These are phyloP conservation scores for Globisporangium paddicum DNA, from an alignment of 352 stramenopile genomes.

Conservation along the genomic window DNA sequence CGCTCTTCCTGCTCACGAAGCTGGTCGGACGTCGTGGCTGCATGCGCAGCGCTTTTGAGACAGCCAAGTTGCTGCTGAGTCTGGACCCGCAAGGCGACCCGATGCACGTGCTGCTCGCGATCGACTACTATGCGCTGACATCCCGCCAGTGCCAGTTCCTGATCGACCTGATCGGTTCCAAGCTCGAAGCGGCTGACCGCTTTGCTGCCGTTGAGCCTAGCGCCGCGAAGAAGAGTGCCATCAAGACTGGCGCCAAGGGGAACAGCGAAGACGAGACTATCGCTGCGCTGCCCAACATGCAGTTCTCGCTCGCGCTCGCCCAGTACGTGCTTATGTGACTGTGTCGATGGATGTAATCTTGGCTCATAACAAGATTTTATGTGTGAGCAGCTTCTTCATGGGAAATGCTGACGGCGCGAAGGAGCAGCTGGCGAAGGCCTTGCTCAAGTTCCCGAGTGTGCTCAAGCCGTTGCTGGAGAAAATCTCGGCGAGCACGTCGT, in stretches of 20 bases:
- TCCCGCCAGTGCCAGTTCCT: slow-evolving; percentile 80
- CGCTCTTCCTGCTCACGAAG: slow-evolving; percentile 80
- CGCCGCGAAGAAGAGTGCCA: slow-evolving; percentile 12
- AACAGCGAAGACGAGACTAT: slow-evolving; percentile 17
- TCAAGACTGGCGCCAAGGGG: slow-evolving; percentile 18
- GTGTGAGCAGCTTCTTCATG: slow-evolving; percentile 45
- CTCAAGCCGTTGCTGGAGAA: slow-evolving; percentile 74
- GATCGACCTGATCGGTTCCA: slow-evolving; percentile 52
- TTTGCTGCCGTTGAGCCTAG: slow-evolving; percentile 7
- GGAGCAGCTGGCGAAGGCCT: slow-evolving; percentile 45
- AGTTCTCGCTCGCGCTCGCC: slow-evolving; percentile 72
- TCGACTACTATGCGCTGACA: slow-evolving; percentile 83
- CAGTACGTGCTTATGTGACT: slow-evolving; percentile 31
- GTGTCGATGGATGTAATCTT: too few species aligned
- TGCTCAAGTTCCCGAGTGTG: slow-evolving; percentile 67
- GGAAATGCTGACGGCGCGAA: slow-evolving; percentile 54
- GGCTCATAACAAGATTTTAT: not conserved
- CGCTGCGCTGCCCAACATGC: slow-evolving; percentile 57
- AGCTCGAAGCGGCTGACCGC: slow-evolving; percentile 57
- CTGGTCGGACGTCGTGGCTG: slow-evolving; percentile 77
- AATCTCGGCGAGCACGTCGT: slow-evolving; percentile 61
- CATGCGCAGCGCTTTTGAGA: slow-evolving; percentile 84
- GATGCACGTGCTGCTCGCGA: slow-evolving; percentile 72
- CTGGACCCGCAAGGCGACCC: slow-evolving; percentile 75
- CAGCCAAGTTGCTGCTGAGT: slow-evolving; percentile 63